Percentiles rank a stretch among this genome's conserved stretches.
These are phyloP conservation scores for Penicillium malachiteum DNA, from an alignment of 495 filamentous ascomycete species.

Conservation along the genomic window DNA sequence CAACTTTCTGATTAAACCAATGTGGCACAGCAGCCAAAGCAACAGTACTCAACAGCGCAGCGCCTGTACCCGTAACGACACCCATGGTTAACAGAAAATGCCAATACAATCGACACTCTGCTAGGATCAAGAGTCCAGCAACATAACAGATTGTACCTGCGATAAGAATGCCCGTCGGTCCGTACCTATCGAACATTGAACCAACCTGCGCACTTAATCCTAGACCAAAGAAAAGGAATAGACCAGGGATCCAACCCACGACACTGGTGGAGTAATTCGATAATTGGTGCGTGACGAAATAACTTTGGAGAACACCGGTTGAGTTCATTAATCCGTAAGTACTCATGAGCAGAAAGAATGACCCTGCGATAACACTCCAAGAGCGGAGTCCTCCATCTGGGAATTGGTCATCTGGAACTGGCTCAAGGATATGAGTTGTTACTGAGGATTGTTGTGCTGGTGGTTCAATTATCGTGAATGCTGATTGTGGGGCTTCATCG, in stretches of 20 bases:
- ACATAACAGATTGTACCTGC: conserved; percentile 51
- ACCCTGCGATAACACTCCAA: conserved; percentile 64
- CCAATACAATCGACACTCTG: conserved; percentile 56
- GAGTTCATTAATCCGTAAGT: conserved; percentile 64
- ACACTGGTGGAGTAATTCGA: conserved; percentile 50
- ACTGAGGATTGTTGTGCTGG: conserved; percentile 19
- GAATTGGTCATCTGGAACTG: conserved; percentile 36
- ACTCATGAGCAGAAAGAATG: conserved; percentile 60
- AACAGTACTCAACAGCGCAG: conserved; percentile 58
- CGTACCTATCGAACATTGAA: conserved; percentile 63
- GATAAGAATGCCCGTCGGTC: conserved; percentile 52
- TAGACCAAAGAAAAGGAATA: conserved; percentile 63
- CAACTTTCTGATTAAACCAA: conserved; percentile 39
- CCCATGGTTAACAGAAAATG: conserved; percentile 66
- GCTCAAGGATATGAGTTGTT: conserved; percentile 16
- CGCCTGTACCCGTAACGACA: conserved; percentile 55
- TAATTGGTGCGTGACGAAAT: conserved; percentile 60
- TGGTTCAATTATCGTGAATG: conserved; percentile 24
- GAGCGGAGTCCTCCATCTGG: conserved; percentile 60
- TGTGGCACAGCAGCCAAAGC: conserved; percentile 39
- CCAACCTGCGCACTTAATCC: conserved; percentile 63
- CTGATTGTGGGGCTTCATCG: conserved; percentile 16
- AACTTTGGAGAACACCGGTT: conserved; percentile 62
- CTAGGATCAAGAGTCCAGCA: conserved; percentile 54
- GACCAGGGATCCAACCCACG: conserved; percentile 65